Evolutionary conservation across 2,329 filamentous ascomycete genomes (phyloP), one percentile per base, ranked within the genome.

Genomic region (Aureobasidium sp.): DNA sequence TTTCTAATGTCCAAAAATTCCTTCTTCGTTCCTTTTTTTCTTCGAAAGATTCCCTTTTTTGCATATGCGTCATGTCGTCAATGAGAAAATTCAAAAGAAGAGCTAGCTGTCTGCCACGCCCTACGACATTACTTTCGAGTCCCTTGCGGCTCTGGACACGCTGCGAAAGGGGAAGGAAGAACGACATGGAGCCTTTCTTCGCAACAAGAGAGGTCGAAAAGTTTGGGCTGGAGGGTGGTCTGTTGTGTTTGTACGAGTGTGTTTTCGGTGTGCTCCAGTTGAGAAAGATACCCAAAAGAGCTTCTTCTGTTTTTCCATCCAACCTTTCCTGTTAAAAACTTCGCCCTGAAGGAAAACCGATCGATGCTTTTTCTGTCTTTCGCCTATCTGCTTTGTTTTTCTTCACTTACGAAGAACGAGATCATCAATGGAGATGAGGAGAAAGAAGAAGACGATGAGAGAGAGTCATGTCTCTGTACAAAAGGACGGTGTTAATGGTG

Each of bases 1-100:
- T 50, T 59, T 6, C 29, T 59, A 59, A 59, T 59, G 57, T 59
- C 45, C 57, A 59, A 59, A 59, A 59, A 59, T 59, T 50, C 45
- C 57, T 59, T 59, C 42, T 50, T 59, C 42, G 34, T 36, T n/a
- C 41, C 48, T 48, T 21, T 11, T 39, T 25, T 13, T 21, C 21
- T 21, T 21, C 21, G 1, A 42, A 48, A 58, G 37, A 41, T 36
- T 45, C 30, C 53, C 54, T 25, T 34, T 47, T 44, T 58, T 58
- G 54, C 54, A 58, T 58, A 58, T 58, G 54, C 54, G 41, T 58
- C 42, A 48, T 48, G 54, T 58, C 54, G 42, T 58, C 54, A 48
- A 58, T 58, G 54, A 58, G 32, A 58, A 39, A 58, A 37, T 16
- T 21, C 34, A 57, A 34, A 5, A 55, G 41, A 36, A 36, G 52